Conservation (phyloP, 2,329 filamentous ascomycete genomes). For the Monosporascus sp. region DNA sequence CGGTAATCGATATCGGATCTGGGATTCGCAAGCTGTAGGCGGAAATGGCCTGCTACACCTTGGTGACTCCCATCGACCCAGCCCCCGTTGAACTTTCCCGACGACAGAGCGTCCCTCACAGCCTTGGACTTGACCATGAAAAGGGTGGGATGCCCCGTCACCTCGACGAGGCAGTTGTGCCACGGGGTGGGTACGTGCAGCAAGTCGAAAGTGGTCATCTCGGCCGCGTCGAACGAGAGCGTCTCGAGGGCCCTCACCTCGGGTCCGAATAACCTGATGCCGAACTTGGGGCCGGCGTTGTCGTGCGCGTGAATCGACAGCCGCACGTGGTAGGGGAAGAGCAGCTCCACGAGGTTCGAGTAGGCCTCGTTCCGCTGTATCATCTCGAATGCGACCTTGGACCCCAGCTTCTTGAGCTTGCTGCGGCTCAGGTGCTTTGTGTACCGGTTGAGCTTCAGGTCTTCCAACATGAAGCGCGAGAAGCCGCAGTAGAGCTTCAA, state of each 20-base stretch:
- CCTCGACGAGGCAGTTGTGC: slow-evolving; percentile 34
- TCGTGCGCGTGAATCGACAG: slow-evolving; percentile 42
- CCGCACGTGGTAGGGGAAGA: slow-evolving; percentile 41
- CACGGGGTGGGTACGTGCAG: slow-evolving; percentile 36
- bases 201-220: slow-evolving; percentile 11
- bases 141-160: slow-evolving; percentile 7
- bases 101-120: slow-evolving; percentile 10
- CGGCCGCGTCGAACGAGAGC: slow-evolving; percentile 4
- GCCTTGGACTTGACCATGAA: slow-evolving; percentile 16
- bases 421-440: slow-evolving; percentile 21
- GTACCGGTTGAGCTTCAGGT: slow-evolving; percentile 21
- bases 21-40: too few relatives aligned
- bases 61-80: not conserved
- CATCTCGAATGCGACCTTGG: slow-evolving; percentile 29
- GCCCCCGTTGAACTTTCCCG: slow-evolving; percentile 9
- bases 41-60: too few relatives aligned
- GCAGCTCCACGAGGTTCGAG: slow-evolving; percentile 40
- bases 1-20: too few relatives aligned
- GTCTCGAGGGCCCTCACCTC: slow-evolving; percentile 21
- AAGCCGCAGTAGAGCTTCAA: slow-evolving; percentile 56
- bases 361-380: slow-evolving; percentile 41
- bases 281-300: slow-evolving; percentile 37
- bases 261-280: slow-evolving; percentile 31
- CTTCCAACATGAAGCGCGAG: slow-evolving; percentile 50
- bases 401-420: slow-evolving; percentile 24